Conservation (phyloP, 306 rosid genomes). For the Quercus ilex region DNA sequence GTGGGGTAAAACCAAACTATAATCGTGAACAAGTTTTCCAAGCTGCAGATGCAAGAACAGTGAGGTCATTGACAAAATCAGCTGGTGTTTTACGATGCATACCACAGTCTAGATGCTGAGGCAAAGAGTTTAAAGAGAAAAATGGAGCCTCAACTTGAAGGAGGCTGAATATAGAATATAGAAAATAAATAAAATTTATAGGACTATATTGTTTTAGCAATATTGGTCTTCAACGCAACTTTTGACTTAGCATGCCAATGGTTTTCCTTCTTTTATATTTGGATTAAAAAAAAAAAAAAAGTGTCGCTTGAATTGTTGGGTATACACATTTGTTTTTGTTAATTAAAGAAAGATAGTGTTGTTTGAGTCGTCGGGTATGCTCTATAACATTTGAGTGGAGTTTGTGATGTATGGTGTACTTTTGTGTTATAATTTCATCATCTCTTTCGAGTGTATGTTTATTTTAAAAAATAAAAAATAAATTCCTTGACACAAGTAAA, state of each 20-base stretch:
- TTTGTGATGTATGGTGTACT: too few relatives aligned
- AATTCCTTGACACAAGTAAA: too few relatives aligned
- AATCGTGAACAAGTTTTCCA: constrained; percentile 8
- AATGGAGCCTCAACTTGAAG: not conserved
- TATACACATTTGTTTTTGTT: too few relatives aligned
- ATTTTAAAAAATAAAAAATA: too few relatives aligned
- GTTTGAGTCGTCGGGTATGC: too few relatives aligned
- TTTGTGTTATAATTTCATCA: too few relatives aligned
- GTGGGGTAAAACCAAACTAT: constrained; percentile 22
- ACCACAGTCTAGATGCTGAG: constrained; percentile 24
- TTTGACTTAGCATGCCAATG: not conserved
- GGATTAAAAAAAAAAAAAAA: too few relatives aligned
- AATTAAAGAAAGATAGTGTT: too few relatives aligned
- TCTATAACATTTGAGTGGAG: too few relatives aligned
- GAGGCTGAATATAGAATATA: not conserved
- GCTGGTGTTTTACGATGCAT: constrained; percentile 28
- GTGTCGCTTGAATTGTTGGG: too few relatives aligned
- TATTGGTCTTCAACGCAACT: not conserved
- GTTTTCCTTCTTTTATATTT: not conserved
- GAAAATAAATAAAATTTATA: not conserved
- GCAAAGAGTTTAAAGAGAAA: not conserved
- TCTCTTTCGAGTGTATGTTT: too few relatives aligned
- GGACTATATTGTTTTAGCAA: not conserved
- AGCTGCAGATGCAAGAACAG: constrained; percentile 24
- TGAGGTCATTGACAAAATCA: constrained; percentile 23